Conservation (phyloP, 768 basidiomycete species). For the Mycena floridula region DNA sequence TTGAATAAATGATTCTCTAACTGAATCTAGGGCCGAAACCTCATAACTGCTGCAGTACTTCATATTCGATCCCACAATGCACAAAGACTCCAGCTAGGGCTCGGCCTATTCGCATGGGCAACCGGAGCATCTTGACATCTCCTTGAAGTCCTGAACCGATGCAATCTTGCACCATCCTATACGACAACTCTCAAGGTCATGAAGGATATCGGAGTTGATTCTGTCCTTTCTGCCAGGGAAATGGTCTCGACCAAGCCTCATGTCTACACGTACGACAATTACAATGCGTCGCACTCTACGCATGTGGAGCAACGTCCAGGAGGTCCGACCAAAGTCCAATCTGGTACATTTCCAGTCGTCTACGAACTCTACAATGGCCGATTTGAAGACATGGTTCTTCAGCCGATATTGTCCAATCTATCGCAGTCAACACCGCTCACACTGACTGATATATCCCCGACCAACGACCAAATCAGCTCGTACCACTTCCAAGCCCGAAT, state of each 20-base stretch:
- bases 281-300: constrained; percentile 9
- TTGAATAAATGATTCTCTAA: background rate
- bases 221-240: background rate
- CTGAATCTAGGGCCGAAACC: background rate
- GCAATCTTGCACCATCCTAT: background rate
- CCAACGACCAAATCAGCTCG: background rate
- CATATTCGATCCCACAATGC: background rate
- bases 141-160: background rate
- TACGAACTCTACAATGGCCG: constrained; percentile 10
- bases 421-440: background rate
- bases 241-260: background rate
- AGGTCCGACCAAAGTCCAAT: constrained; percentile 14
- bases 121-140: background rate
- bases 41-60: background rate
- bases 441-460: background rate
- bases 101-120: background rate
- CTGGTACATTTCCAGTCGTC: constrained; percentile 10
- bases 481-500: constrained; percentile 5
- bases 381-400: background rate
- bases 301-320: constrained; percentile 9
- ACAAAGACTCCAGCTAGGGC: background rate
- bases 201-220: background rate
- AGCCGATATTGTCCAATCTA: background rate
- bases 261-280: constrained; percentile 5
- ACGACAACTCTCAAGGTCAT: background rate